Base-by-base conservation (phyloP, 2,329 filamentous ascomycete species). In the Exophiala aquamarina region DNA sequence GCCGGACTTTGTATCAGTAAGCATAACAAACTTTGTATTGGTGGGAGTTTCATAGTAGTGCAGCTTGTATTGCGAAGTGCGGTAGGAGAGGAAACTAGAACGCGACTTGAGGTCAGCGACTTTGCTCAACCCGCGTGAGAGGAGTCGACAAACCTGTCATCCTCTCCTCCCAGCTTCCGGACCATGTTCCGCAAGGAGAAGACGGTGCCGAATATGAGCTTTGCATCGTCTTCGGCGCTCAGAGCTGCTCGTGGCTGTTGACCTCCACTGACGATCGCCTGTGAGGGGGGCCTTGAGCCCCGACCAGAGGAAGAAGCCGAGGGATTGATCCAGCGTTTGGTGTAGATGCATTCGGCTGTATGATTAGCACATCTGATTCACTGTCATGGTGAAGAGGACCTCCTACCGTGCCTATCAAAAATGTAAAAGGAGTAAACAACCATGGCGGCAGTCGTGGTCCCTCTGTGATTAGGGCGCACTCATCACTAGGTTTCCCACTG, bases 21-120 rank as follows among this genome's bases (percentile, higher is more conserved):
- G 77, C 84, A 98, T 89, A 64, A 96, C 90, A 65, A 97, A 94
- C 65, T 95, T 94, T 69, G 95, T 84, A 67, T 89, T 94, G 42
- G 90, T 93, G 1, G 91, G 90, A 10, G 93, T 97, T 76, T 98
- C 93, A 77, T 96, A 98, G 75, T 95, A 98, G 73, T 98, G 93
- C 61, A 98, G 81, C 73, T 96, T 96, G 78, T 98, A 98, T 70
- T 95, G 87, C 59, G 80, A 87, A 43, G 93, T 98, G 60, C 89
- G 87, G 72, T 88, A 98, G 59, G 86, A 89, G 60, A 98, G 86
- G 69, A 98, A 98, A 65, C 87, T 89, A 44, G 11, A 42, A 13
- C 31, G 11, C 23, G 23, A 26, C 39, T n/a, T 32, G 32, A 11
- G 19, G 45, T 64, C 47, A 65, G 52, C 38, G 36, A 32, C 31